Conservation (phyloP, 2,329 filamentous ascomycete genomes). For the Calonectria crousiana region DNA sequence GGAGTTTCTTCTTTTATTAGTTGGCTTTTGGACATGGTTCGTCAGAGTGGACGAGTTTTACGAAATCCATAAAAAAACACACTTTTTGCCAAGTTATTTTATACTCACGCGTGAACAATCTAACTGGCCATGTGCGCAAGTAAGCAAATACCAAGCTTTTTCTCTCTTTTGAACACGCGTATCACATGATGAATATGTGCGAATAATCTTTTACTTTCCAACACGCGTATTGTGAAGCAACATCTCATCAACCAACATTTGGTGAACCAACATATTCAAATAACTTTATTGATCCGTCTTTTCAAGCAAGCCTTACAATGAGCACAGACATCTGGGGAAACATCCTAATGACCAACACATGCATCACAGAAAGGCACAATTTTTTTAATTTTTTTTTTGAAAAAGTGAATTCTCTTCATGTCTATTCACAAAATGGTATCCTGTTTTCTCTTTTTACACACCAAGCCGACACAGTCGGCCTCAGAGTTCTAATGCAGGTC, state of each 20-base stretch:
- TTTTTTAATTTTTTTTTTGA: no score
- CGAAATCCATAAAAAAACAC: no score
- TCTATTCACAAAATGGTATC: constrained; percentile 10
- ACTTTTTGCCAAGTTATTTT: background rate
- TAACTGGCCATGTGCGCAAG: background rate
- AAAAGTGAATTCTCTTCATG: background rate
- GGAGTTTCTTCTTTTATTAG: background rate
- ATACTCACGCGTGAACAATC: no score
- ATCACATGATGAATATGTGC: background rate
- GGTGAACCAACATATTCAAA: background rate
- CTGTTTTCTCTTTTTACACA: background rate
- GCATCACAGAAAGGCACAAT: background rate
- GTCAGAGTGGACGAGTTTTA: background rate
- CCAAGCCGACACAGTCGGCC: background rate
- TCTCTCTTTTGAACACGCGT: background rate
- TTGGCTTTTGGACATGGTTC: background rate
- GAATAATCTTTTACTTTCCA: background rate
- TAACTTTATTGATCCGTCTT: no score
- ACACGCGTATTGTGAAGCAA: background rate
- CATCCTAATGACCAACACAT: background rate
- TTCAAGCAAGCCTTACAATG: background rate
- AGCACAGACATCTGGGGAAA: no score
- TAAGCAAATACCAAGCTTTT: background rate
- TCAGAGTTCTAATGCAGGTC: background rate
- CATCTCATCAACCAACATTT: background rate